Conservation (phyloP, 208 protist genomes). For the Endotrypanum monterogeii region DNA sequence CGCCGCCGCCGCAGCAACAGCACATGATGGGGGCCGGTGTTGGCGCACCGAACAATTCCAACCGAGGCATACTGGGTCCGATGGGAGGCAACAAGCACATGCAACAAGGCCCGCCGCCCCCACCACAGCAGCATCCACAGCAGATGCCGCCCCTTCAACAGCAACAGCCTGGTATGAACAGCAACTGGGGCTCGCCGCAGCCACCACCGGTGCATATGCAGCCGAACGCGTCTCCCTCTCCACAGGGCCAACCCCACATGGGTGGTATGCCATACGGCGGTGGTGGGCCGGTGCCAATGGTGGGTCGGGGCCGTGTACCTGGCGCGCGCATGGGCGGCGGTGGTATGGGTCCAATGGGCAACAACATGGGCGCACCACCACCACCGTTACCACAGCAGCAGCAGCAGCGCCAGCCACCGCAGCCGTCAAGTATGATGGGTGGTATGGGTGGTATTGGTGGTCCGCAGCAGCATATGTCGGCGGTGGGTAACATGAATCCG, state of each 20-base stretch:
- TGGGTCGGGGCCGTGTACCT: slow-evolving; percentile 22
- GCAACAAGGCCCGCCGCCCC: slow-evolving; percentile 17
- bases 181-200: slow-evolving; percentile 31
- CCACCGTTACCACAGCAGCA: slow-evolving; percentile 30
- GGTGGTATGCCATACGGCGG: slow-evolving; percentile 23
- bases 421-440: slow-evolving; percentile 25
- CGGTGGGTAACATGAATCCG: slow-evolving; percentile 5
- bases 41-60: slow-evolving; percentile 19
- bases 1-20: slow-evolving; percentile 19
- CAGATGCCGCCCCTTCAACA: slow-evolving; percentile 9
- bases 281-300: slow-evolving; percentile 22
- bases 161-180: slow-evolving; percentile 14
- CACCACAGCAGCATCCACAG: slow-evolving; percentile 8
- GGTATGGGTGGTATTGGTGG: slow-evolving; percentile 18
- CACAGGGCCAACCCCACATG: slow-evolving; percentile 28
- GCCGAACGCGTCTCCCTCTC: slow-evolving; percentile 21
- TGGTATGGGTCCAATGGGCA: slow-evolving; percentile 18
- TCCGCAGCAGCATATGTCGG: slow-evolving; percentile 9
- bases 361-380: slow-evolving; percentile 26
- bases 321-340: slow-evolving; percentile 13
- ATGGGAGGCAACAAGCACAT: slow-evolving; percentile 28
- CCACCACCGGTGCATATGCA: slow-evolving; percentile 27
- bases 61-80: slow-evolving; percentile 26
- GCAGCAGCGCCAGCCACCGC: slow-evolving; percentile 19
- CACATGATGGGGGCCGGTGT: slow-evolving; percentile 23